A percentile compares a stretch with the other conserved stretches of the same genome.
Evolutionary conservation across 495 filamentous ascomycete genomes (phyloP).

Genomic region (Podospora pseudocomata): DNA sequence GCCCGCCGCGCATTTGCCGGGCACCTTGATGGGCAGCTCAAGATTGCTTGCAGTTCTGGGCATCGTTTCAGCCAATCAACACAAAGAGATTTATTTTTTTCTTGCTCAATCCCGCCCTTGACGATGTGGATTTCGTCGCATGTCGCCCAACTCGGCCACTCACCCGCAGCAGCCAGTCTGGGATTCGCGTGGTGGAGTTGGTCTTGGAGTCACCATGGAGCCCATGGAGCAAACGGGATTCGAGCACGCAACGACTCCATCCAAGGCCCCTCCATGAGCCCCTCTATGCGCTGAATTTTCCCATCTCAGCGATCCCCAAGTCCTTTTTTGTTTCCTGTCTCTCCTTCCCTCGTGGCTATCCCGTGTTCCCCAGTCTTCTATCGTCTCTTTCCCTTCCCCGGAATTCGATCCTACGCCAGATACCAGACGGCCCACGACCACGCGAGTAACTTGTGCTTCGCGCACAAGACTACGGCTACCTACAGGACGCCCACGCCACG

Average conservation of each 20-base stretch:
- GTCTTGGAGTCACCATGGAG: not conserved
- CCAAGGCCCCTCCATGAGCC: not conserved
- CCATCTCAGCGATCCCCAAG: constrained; percentile 1
- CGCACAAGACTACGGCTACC: not conserved
- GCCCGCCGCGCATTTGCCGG: not conserved
- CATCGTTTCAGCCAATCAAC: constrained; percentile 17
- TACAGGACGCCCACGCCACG: not conserved
- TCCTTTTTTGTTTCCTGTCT: constrained; percentile 9
- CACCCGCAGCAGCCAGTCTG: not conserved
- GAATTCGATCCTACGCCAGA: not conserved
- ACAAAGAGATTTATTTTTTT: constrained; percentile 9
- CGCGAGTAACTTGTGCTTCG: not conserved
- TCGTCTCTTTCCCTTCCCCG: constrained; percentile 4
- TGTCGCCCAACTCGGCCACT: constrained; percentile 11
- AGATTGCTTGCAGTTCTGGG: constrained; percentile 18
- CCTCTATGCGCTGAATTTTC: constrained; percentile 2
- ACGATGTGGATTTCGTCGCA: constrained; percentile 2
- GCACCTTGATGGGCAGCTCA: not conserved
- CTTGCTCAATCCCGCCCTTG: constrained; percentile 4
- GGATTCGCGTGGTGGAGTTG: not conserved
- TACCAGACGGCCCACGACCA: not conserved
- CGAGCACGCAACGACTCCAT: not conserved
- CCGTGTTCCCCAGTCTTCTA: constrained; percentile 3
- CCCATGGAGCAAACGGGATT: not conserved
- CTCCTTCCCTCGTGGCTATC: constrained; percentile 7